A percentile compares a stretch with the other conserved stretches of the same genome.
Conservation (phyloP, 1,284 basidiomycete species). For the Laetiporus sulphureus region DNA sequence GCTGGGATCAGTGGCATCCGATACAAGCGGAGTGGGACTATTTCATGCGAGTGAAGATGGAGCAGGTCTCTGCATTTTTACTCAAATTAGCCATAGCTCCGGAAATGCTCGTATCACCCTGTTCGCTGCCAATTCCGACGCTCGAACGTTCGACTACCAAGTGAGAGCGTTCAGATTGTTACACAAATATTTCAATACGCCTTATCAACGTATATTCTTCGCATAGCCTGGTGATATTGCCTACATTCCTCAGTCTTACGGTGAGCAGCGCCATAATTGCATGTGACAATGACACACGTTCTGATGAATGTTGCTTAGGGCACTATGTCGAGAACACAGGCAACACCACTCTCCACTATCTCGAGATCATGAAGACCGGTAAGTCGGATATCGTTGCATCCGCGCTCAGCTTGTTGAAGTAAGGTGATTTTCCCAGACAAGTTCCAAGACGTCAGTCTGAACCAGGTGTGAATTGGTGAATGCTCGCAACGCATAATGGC, state of each 20-base stretch:
- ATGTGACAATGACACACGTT: conserved; percentile 3
- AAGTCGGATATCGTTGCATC: conserved; percentile 5
- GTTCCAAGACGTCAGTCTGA: conserved; percentile 24
- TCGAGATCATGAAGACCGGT: conserved; percentile 60
- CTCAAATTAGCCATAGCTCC: conserved; percentile 29
- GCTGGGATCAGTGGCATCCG: conserved; percentile 63
- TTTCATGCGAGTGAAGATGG: conserved; percentile 17
- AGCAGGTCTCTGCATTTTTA: background rate
- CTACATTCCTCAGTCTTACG: conserved; percentile 46
- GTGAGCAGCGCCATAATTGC: conserved; percentile 17
- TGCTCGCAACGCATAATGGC: too few relatives aligned
- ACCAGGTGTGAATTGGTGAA: conserved; percentile 23
- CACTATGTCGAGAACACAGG: conserved; percentile 70
- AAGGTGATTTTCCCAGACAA: conserved; percentile 11
- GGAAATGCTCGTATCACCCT: conserved; percentile 56
- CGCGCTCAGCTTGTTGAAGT: background rate
- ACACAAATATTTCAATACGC: too few relatives aligned
- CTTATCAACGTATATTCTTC: background rate
- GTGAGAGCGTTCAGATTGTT: too few relatives aligned
- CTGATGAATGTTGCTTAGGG: conserved; percentile 26
- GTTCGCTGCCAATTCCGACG: conserved; percentile 55
- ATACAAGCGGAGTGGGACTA: conserved; percentile 52
- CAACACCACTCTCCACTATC: conserved; percentile 48
- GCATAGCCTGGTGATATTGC: conserved; percentile 51
- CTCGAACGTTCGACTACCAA: conserved; percentile 64